Percentiles rank a stretch among this genome's conserved stretches.
Conservation (phyloP, 805 yeast genomes). For the Suhomyces sp. region DNA sequence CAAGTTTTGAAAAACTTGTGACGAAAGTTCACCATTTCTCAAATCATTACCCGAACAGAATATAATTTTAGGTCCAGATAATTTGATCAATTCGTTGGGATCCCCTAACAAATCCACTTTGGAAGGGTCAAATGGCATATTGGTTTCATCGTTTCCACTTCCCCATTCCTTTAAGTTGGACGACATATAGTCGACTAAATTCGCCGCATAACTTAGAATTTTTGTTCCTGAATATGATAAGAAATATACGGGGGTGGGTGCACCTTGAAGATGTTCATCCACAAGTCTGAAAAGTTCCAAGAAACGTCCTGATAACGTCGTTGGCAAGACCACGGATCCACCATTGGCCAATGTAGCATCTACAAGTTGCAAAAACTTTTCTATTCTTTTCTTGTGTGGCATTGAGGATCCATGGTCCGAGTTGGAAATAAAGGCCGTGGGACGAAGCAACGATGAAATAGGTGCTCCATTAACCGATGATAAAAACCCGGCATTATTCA, state of each 20-base stretch:
- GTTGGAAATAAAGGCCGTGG: constrained; percentile 80
- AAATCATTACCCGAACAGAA: constrained; percentile 71
- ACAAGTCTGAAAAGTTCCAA: constrained; percentile 73
- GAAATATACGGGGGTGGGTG: constrained; percentile 69
- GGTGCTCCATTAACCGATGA: constrained; percentile 56
- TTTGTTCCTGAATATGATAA: constrained; percentile 80
- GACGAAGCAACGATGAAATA: constrained; percentile 64
- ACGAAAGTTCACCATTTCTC: constrained; percentile 61
- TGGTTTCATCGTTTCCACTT: constrained; percentile 43
- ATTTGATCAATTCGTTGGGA: constrained; percentile 52
- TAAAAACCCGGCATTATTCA: constrained; percentile 67
- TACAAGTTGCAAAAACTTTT: constrained; percentile 59
- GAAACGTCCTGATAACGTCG: constrained; percentile 76
- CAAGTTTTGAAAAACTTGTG: constrained; percentile 50
- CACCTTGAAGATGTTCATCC: constrained; percentile 61
- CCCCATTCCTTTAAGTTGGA: constrained; percentile 77
- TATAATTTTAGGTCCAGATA: constrained; percentile 74
- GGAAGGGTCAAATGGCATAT: constrained; percentile 75
- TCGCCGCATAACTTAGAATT: constrained; percentile 74
- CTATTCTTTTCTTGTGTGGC: constrained; percentile 63
- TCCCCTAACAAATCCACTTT: constrained; percentile 55
- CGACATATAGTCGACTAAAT: constrained; percentile 96
- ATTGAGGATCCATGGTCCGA: constrained; percentile 63
- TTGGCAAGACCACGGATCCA: constrained; percentile 81
- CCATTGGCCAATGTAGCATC: constrained; percentile 68